Evolutionary conservation across 1,284 basidiomycete species (phyloP).

Genomic region (Malassezia brasiliensis): DNA sequence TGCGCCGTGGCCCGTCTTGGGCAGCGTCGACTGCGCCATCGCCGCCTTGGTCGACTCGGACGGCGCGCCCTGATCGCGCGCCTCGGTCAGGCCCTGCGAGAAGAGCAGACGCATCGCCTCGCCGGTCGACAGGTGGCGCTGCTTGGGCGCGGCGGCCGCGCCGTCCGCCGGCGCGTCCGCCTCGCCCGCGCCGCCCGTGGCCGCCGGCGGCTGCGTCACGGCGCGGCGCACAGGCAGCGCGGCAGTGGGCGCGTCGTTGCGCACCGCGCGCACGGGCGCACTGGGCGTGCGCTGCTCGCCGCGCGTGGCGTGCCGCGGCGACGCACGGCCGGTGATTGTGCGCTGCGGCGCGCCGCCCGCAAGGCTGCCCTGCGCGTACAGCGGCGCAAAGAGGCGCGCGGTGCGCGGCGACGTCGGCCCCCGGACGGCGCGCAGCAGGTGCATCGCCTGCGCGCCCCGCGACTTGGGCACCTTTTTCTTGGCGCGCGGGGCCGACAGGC

Average conservation of each 20-base stretch:
- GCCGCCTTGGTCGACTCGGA: neutral
- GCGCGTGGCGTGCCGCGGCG: neutral
- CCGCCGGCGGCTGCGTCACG: too few species aligned
- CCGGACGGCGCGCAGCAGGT: neutral
- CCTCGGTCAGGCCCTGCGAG: neutral
- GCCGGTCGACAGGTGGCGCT: neutral
- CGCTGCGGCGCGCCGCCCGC: too few species aligned
- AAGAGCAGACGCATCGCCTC: neutral
- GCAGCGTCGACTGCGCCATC: neutral
- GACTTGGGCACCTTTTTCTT: constrained; percentile 5
- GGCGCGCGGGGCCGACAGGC: neutral
- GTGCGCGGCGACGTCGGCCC: neutral
- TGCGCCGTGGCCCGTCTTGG: neutral
- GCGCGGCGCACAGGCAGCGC: too few species aligned
- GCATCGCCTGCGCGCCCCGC: neutral
- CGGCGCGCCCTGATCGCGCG: neutral
- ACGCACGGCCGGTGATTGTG: too few species aligned
- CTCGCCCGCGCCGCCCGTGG: neutral
- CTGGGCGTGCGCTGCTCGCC: neutral
- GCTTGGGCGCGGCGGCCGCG: neutral
- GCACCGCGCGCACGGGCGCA: neutral
- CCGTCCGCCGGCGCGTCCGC: neutral
- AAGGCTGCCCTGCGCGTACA: neutral
- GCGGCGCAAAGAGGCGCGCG: constrained; percentile 13
- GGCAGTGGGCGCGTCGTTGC: too few species aligned